These are phyloP conservation scores for Zea mays DNA, from an alignment of 176 grass and related monocot genomes.

Conservation along the genomic window Zm-B73-REFERENCE-NAM-5.0 NC_050100.1:139912001-139912500, in stretches of 20 bases:
- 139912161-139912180: background rate
- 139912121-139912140: background rate
- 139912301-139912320: background rate
- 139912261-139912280: slow-evolving; percentile 1
- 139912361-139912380: no score
- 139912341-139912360: no score
- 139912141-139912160: background rate
- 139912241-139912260: slow-evolving; percentile 24
- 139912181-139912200: background rate
- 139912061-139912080: slow-evolving; percentile 12
- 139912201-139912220: background rate
- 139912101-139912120: background rate
- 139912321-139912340: slow-evolving; percentile 4
- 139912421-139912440: no score
- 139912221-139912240: background rate
- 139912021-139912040: background rate
- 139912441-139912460: no score
- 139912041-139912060: background rate
- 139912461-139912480: no score
- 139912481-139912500: no score
- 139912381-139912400: no score
- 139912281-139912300: slow-evolving; percentile 8
- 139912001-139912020: background rate
- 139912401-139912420: no score
- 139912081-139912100: background rate